A percentile compares a stretch with the other conserved stretches of the same genome.
Conservation (phyloP, 441 rosid species). For the Gossypium aridum region DNA sequence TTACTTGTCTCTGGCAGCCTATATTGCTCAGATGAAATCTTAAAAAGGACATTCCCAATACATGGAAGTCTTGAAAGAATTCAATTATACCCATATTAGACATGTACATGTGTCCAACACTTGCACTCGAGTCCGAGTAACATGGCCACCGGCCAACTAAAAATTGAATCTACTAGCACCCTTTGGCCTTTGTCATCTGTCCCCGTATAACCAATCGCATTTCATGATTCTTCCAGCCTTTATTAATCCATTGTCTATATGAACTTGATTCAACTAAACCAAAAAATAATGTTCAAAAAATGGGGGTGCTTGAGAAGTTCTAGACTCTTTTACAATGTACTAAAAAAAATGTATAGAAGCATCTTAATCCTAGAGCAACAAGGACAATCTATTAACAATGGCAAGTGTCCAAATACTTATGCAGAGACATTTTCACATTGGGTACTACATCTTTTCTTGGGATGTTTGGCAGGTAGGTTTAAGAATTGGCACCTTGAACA, state of each 20-base stretch:
- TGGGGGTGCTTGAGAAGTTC: background rate
- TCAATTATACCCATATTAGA: no score
- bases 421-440: background rate
- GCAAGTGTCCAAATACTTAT: background rate
- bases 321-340: background rate
- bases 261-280: no score
- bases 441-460: background rate
- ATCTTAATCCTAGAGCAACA: background rate
- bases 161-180: no score
- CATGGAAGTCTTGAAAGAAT: no score
- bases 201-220: background rate
- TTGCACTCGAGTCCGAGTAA: no score
- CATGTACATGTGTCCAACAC: background rate
- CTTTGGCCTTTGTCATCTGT: no score
- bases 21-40: background rate
- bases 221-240: background rate
- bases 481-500: background rate
- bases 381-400: background rate
- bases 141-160: no score
- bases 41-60: no score
- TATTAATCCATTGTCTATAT: background rate
- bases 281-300: background rate
- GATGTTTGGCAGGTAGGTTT: constrained; percentile 9
- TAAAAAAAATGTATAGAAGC: no score
- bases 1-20: background rate